Evolutionary conservation across 73 alveolate species (phyloP).

Genomic region (Uronychia setigera): DNA sequence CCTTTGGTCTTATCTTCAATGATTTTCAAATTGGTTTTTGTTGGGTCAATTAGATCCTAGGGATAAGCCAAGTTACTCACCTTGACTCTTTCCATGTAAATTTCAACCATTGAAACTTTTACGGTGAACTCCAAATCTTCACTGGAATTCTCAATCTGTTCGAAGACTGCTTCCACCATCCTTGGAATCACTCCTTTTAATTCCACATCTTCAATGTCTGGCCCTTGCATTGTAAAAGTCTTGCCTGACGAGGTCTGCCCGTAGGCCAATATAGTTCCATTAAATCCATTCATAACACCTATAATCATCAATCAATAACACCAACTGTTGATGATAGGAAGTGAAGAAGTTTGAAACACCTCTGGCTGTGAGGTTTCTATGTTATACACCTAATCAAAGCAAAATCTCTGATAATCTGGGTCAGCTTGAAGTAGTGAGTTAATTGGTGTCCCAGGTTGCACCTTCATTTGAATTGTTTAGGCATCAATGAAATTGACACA

Average conservation of each 20-base stretch:
- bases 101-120: slow-evolving; percentile 83
- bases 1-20: slow-evolving; percentile 87
- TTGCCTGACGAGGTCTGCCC: slow-evolving; percentile 96
- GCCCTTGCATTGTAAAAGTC: slow-evolving; percentile 96
- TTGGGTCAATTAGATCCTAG: slow-evolving; percentile 75
- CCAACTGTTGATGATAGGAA: no score
- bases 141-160: slow-evolving; percentile 73
- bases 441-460: no score
- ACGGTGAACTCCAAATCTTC: slow-evolving; percentile 79
- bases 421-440: no score
- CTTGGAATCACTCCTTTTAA: slow-evolving; percentile 89
- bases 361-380: no score
- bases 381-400: no score
- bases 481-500: no score
- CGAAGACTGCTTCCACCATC: slow-evolving; percentile 82
- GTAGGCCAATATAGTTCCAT: slow-evolving; percentile 95
- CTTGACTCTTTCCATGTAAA: slow-evolving; percentile 77
- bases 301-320: no score
- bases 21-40: slow-evolving; percentile 68
- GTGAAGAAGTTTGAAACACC: no score
- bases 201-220: slow-evolving; percentile 71
- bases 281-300: slow-evolving; percentile 94
- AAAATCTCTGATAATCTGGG: no score
- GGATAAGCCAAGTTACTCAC: no score
- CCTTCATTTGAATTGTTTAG: no score